A percentile compares a stretch with the other conserved stretches of the same genome.
Evolutionary conservation across 306 rosid genomes (phyloP).

Genomic region (Lagenaria siceraria): DNA sequence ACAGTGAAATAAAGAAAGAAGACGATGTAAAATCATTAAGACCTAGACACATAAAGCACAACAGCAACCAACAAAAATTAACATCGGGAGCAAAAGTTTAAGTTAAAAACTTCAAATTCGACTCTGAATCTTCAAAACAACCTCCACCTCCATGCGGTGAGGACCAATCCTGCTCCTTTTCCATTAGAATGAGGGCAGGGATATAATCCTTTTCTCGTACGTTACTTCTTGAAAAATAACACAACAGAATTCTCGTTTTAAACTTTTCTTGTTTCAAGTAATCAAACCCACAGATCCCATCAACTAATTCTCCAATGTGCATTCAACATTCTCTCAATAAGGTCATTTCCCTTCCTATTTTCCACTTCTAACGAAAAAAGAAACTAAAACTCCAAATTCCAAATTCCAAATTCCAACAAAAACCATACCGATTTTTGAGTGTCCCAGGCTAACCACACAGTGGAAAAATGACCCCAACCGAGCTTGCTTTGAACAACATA

Average conservation of each 20-base stretch:
- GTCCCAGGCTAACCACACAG: slow-evolving; percentile 41
- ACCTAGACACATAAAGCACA: not conserved
- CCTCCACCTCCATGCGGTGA: not conserved
- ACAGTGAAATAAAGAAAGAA: not conserved
- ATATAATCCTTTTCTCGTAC: not conserved
- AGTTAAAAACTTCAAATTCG: not conserved
- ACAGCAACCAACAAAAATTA: not conserved
- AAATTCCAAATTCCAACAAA: slow-evolving; percentile 15
- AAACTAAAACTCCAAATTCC: slow-evolving; percentile 14
- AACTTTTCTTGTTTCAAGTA: not conserved
- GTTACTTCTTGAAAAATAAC: not conserved
- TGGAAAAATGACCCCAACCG: slow-evolving; percentile 40
- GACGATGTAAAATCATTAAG: not conserved
- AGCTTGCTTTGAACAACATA: slow-evolving; percentile 33
- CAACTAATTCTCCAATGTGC: not conserved
- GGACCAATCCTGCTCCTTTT: not conserved
- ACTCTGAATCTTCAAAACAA: not conserved
- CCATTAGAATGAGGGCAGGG: not conserved
- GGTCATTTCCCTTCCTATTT: not conserved
- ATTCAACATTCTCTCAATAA: not conserved
- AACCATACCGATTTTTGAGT: slow-evolving; percentile 20
- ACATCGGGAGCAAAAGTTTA: not conserved
- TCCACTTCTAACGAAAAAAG: not conserved
- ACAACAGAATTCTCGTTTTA: not conserved
- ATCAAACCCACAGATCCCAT: not conserved